phyloP scores from a whole-genome alignment of 768 basidiomycete genomes.

The Phlebiopsis gigantea region DNA sequence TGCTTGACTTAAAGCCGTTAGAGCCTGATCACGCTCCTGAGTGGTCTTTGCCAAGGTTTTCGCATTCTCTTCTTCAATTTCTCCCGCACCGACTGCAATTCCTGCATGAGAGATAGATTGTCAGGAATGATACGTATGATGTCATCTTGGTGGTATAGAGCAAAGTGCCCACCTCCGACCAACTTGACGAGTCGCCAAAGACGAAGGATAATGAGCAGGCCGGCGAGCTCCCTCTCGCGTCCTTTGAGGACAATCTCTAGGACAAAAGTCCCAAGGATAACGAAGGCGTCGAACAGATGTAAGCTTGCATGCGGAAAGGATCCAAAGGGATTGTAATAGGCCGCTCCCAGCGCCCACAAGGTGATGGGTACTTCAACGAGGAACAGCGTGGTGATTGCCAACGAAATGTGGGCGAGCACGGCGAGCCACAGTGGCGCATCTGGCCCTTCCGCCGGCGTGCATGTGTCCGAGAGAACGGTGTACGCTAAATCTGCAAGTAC shows the following conservation, averaged over 20 bases:
- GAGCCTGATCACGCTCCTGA: constrained; percentile 37
- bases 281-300: constrained; percentile 69
- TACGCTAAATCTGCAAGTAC: constrained; percentile 72
- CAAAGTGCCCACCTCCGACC: constrained; percentile 42
- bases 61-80: constrained; percentile 52
- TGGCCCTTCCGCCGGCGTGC: constrained; percentile 35
- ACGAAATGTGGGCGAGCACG: constrained; percentile 54
- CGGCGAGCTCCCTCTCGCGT: constrained; percentile 63
- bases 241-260: constrained; percentile 69
- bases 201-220: constrained; percentile 66
- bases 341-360: constrained; percentile 59
- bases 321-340: constrained; percentile 60
- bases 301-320: constrained; percentile 47
- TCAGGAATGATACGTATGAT: not conserved
- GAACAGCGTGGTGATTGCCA: constrained; percentile 68
- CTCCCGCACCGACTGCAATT: constrained; percentile 70
- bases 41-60: constrained; percentile 46
- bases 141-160: not conserved
- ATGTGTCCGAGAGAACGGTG: constrained; percentile 53
- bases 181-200: constrained; percentile 80
- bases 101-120: constrained; percentile 34
- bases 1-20: constrained; percentile 34
- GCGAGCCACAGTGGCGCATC: constrained; percentile 58
- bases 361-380: constrained; percentile 70
- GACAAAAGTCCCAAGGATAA: constrained; percentile 69